A percentile compares a stretch with the other conserved stretches of the same genome.
phyloP scores from a whole-genome alignment of 106 monocot genomes.

The Gastrodia elata region DNA sequence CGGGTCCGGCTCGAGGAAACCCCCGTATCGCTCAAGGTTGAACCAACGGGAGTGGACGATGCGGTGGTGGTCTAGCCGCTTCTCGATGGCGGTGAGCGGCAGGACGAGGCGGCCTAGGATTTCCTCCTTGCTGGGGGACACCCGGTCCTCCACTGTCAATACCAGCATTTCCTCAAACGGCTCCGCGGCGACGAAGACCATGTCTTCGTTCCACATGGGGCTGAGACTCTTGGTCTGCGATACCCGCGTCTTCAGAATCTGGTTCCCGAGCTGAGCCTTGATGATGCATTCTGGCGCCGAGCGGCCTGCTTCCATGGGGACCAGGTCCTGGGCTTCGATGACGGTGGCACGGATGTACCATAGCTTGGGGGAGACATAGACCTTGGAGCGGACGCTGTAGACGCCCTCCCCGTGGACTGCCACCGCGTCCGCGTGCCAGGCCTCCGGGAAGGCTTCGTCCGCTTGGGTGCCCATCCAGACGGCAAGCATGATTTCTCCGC shows the following conservation, averaged over 20 bases:
- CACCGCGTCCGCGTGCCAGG: slow-evolving; percentile 76
- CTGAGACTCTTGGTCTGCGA: slow-evolving; percentile 16
- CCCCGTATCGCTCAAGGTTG: slow-evolving; percentile 44
- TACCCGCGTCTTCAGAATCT: slow-evolving; percentile 25
- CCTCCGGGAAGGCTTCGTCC: slow-evolving; percentile 67
- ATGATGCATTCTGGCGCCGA: slow-evolving; percentile 3
- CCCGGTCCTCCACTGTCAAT: slow-evolving; percentile 33
- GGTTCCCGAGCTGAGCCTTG: slow-evolving; percentile 27
- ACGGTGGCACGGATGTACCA: slow-evolving; percentile 45
- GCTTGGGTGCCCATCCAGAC: slow-evolving; percentile 78
- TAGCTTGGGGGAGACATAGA: slow-evolving; percentile 43
- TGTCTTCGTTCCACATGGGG: slow-evolving; percentile 52
- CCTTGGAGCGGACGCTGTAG: slow-evolving; percentile 34
- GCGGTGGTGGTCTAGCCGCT: slow-evolving; percentile 60
- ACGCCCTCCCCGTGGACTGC: slow-evolving; percentile 35
- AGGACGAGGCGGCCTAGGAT: slow-evolving; percentile 39
- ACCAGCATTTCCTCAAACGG: slow-evolving; percentile 57
- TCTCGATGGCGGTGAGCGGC: slow-evolving; percentile 43
- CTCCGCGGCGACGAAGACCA: slow-evolving; percentile 49
- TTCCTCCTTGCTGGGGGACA: slow-evolving; percentile 36
- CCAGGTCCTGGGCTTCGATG: slow-evolving; percentile 43
- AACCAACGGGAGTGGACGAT: slow-evolving; percentile 63
- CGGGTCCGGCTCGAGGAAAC: slow-evolving; percentile 33
- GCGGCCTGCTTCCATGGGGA: slow-evolving; percentile 10
- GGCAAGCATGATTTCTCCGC: slow-evolving; percentile 70